Evolutionary conservation across 768 basidiomycete species (phyloP).

Genomic region (Trametes villosa): DNA sequence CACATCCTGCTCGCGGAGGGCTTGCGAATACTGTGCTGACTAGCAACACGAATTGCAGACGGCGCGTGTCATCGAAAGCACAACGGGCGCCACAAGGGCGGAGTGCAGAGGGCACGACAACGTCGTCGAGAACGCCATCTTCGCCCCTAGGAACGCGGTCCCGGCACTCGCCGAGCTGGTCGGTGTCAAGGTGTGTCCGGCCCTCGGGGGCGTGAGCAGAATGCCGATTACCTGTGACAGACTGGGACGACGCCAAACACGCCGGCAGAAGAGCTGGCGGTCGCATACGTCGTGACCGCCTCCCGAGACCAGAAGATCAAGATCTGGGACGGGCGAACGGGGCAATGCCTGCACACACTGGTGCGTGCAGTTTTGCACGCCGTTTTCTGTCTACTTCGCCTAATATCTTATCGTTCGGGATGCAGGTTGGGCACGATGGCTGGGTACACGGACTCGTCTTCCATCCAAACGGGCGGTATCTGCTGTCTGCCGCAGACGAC

Average conservation of each 20-base stretch:
- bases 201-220: background rate
- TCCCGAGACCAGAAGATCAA: conserved; percentile 59
- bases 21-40: background rate
- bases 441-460: conserved; percentile 60
- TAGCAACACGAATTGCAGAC: conserved; percentile 40
- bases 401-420: background rate
- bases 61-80: conserved; percentile 50
- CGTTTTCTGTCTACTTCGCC: too few relatives aligned
- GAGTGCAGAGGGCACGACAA: conserved; percentile 60
- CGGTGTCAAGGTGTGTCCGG: conserved; percentile 44
- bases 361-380: conserved; percentile 31
- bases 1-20: background rate
- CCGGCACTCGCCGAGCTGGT: conserved; percentile 49
- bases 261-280: conserved; percentile 37
- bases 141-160: conserved; percentile 49
- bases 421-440: conserved; percentile 50
- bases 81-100: conserved; percentile 49
- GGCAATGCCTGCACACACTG: conserved; percentile 54
- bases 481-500: conserved; percentile 61
- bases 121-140: conserved; percentile 55
- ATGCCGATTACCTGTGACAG: conserved; percentile 14
- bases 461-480: conserved; percentile 57
- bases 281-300: conserved; percentile 51
- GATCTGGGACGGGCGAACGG: conserved; percentile 54
- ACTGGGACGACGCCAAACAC: conserved; percentile 31